Conservation (phyloP, 352 stramenopile genomes). For the Phytophthora fragariaefolia region DNA sequence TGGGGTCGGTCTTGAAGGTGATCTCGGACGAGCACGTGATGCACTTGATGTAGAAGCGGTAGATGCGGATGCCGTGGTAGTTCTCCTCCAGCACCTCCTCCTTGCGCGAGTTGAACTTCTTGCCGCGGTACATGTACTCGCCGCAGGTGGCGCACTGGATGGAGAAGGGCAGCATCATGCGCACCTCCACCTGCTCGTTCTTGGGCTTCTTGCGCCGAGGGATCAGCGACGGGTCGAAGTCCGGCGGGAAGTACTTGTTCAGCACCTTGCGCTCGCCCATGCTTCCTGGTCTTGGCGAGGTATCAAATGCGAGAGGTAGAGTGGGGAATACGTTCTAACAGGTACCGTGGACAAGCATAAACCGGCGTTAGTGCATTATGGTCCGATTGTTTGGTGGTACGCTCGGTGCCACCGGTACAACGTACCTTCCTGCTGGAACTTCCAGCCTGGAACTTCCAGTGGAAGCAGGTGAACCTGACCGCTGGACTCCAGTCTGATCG, state of each 20-base stretch:
- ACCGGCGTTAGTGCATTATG: conserved; percentile 9
- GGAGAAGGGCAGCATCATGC: conserved; percentile 99
- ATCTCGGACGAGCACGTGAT: conserved; percentile 95
- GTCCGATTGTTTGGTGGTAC: conserved; percentile 19
- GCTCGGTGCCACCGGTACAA: too few relatives aligned
- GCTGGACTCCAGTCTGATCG: background rate
- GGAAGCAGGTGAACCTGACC: background rate
- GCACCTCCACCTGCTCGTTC: conserved; percentile 96
- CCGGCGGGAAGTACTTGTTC: conserved; percentile 99
- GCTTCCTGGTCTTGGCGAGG: background rate
- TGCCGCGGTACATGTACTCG: conserved; percentile 99
- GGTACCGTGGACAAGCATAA: too few relatives aligned
- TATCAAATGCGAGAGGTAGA: too few relatives aligned
- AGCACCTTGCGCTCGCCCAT: conserved; percentile 99
- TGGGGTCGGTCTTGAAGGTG: conserved; percentile 98
- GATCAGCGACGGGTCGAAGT: conserved; percentile 98
- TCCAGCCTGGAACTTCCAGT: too few relatives aligned
- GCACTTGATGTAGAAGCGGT: conserved; percentile 99
- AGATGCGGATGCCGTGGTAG: conserved; percentile 97
- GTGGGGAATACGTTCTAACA: background rate
- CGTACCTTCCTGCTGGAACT: too few relatives aligned
- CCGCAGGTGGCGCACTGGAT: conserved; percentile 97
- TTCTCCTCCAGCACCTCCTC: conserved; percentile 96
- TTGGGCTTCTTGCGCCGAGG: conserved; percentile 93
- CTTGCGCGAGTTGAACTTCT: conserved; percentile 99